Evolutionary conservation across 2,329 filamentous ascomycete genomes (phyloP).

Genomic region (Septoria linicola): DNA sequence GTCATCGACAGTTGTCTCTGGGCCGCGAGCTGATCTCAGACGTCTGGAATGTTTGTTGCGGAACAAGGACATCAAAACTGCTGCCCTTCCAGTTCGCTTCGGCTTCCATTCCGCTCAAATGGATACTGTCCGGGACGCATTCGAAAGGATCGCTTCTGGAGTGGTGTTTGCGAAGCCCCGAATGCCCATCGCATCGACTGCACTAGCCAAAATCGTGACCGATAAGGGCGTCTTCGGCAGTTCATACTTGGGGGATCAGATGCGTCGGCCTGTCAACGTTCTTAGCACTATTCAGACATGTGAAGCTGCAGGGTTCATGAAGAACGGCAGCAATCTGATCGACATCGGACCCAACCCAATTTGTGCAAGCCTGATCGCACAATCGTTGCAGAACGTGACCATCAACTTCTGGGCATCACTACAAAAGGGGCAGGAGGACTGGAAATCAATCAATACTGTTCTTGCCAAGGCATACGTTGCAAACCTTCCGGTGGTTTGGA

Average conservation of each 20-base stretch:
- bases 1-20: constrained; percentile 18
- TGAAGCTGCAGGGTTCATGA: constrained; percentile 39
- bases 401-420: no score
- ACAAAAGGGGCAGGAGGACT: no score
- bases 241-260: constrained; percentile 27
- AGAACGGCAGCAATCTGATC: constrained; percentile 41
- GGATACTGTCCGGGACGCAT: constrained; percentile 32
- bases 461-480: no score
- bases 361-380: neutral
- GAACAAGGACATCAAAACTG: constrained; percentile 6
- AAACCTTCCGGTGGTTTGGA: no score
- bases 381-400: no score
- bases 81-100: constrained; percentile 28
- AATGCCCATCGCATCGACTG: constrained; percentile 36
- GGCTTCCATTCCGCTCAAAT: constrained; percentile 38
- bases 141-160: constrained; percentile 23
- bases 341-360: constrained; percentile 53
- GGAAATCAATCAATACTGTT: no score
- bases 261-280: constrained; percentile 47
- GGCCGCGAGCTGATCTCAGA: neutral
- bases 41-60: neutral
- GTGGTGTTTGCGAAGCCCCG: constrained; percentile 21
- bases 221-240: constrained; percentile 24
- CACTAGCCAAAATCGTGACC: constrained; percentile 31
- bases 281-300: constrained; percentile 24